Base-by-base conservation (phyloP, 2,329 filamentous ascomycete species). In the Plectosphaerella cucumerina region DNA sequence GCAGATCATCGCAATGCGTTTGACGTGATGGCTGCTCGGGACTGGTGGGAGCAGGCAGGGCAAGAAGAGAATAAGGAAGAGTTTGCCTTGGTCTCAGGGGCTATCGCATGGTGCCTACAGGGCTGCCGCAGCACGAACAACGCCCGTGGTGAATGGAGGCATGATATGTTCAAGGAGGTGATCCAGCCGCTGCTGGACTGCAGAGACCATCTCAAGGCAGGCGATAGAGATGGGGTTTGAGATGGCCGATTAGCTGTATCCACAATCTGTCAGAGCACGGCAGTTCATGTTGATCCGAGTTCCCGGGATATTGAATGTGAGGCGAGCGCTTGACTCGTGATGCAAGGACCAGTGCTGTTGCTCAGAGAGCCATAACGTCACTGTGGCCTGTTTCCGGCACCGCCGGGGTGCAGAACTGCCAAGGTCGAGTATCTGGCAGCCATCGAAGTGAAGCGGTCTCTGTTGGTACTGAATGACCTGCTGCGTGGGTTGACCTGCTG, bases 161-260 rank as follows among this genome's bases (percentile, higher is more conserved):
- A 52, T 14, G 54, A 58, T 23, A 59, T 59, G 57, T 33, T 56
- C 10, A 26, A 42, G 20, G 53, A 47, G 15, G 57, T 56, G 6
- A 50, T 59, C 12, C 50, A 46, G 44, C 57, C 55, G 9, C 46
- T 58, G 39, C 51, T 58, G 45, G 15, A 37, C 17, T 51, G 52
- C 9, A 17, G 47, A 12, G 47, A 48, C 37, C 43, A 49, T 22
- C 37, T 49, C 12, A 33, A 20, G 15, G 11, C 31, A 15, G 44
- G 31, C 3, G 35, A 17, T 10, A 12, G 17, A 37, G 15, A 15
- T 9, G 26, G 23, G 26, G 4, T 31, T 11, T 31, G 26, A 31
- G 26, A 8, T 31, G 26, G 26, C 12, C 26, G 26, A 31, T 10
- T 11, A 11, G 8, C 26, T 31, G 26, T 9, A 31, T 31, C 26